These are phyloP conservation scores for Rossbeevera mucosa DNA, from an alignment of 768 basidiomycete species.

Conservation along the genomic window DNA sequence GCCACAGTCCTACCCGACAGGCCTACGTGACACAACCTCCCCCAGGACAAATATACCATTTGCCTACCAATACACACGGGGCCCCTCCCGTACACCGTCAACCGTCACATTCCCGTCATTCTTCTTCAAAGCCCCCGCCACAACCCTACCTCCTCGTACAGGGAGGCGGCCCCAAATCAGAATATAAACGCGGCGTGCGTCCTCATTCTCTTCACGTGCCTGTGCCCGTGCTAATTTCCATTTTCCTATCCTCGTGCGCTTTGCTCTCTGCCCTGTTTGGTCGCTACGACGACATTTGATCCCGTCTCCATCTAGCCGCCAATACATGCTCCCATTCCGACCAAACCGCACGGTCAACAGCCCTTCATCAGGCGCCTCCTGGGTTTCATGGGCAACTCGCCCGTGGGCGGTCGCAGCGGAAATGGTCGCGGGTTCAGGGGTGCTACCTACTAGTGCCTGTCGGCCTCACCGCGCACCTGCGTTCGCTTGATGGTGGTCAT, in stretches of 20 bases:
- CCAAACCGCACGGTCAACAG: slow-evolving; percentile 25
- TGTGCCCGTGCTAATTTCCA: slow-evolving; percentile 13
- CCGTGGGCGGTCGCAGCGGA: slow-evolving; percentile 21
- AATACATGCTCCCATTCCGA: slow-evolving; percentile 29
- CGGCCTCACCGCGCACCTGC: background rate
- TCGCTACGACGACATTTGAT: slow-evolving; percentile 7
- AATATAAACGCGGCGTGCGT: slow-evolving; percentile 32
- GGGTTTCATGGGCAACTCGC: slow-evolving; percentile 25
- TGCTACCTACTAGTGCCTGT: slow-evolving; percentile 19
- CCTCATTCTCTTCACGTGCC: slow-evolving; percentile 8
- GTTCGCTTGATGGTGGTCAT: background rate
- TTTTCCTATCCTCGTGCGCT: slow-evolving; percentile 2
- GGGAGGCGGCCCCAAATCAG: slow-evolving; percentile 27
- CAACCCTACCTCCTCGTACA: slow-evolving; percentile 26
- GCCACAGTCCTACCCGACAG: slow-evolving; percentile 14
- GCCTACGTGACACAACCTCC: slow-evolving; percentile 25
- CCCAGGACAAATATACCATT: slow-evolving; percentile 26
- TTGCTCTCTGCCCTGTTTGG: slow-evolving; percentile 2
- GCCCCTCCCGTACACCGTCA: slow-evolving; percentile 14
- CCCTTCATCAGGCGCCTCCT: slow-evolving; percentile 30
- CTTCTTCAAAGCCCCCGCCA: slow-evolving; percentile 19
- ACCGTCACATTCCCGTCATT: slow-evolving; percentile 19
- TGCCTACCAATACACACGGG: slow-evolving; percentile 6
- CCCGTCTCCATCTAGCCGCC: slow-evolving; percentile 9
- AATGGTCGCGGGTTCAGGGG: slow-evolving; percentile 25